A percentile compares a stretch with the other conserved stretches of the same genome.
Evolutionary conservation across 805 yeast species (phyloP).

Genomic region (Schwanniomyces pseudopolymorphus): DNA sequence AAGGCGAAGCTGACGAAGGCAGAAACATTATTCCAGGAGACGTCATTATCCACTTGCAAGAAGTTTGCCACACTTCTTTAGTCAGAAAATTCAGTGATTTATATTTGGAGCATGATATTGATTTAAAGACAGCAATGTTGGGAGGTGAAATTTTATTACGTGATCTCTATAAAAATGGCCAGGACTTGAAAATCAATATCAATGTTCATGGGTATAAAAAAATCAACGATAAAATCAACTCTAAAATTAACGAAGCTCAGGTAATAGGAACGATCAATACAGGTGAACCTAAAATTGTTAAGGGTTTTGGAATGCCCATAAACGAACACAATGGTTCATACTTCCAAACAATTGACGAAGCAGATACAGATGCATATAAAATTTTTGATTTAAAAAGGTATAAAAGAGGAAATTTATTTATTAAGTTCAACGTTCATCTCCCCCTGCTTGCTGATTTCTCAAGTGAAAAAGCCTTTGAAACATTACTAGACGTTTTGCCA

Average conservation of each 20-base stretch:
- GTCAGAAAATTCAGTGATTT: conserved; percentile 47
- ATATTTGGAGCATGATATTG: conserved; percentile 44
- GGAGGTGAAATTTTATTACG: conserved; percentile 50
- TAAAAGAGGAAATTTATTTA: conserved; percentile 35
- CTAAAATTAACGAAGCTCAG: conserved; percentile 32
- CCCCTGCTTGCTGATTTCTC: conserved; percentile 30
- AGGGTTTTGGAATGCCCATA: conserved; percentile 65
- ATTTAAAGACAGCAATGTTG: conserved; percentile 52
- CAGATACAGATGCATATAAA: conserved; percentile 13
- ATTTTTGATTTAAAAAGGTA: conserved; percentile 20
- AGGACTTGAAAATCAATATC: conserved; percentile 27
- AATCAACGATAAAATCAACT: conserved; percentile 11
- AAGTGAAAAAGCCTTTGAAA: conserved; percentile 18
- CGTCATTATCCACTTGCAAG: conserved; percentile 55
- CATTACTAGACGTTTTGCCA: conserved; percentile 22
- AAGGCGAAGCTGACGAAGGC: conserved; percentile 69
- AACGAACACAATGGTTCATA: conserved; percentile 24
- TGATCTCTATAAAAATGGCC: conserved; percentile 32
- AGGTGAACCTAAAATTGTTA: conserved; percentile 46
- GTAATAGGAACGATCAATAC: conserved; percentile 56
- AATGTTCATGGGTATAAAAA: conserved; percentile 33
- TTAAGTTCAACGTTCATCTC: conserved; percentile 37
- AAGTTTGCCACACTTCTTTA: conserved; percentile 36
- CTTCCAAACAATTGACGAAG: conserved; percentile 19
- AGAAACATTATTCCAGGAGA: conserved; percentile 62